phyloP scores from a whole-genome alignment of 306 rosid species.

The Begonia fuchsioides region DNA sequence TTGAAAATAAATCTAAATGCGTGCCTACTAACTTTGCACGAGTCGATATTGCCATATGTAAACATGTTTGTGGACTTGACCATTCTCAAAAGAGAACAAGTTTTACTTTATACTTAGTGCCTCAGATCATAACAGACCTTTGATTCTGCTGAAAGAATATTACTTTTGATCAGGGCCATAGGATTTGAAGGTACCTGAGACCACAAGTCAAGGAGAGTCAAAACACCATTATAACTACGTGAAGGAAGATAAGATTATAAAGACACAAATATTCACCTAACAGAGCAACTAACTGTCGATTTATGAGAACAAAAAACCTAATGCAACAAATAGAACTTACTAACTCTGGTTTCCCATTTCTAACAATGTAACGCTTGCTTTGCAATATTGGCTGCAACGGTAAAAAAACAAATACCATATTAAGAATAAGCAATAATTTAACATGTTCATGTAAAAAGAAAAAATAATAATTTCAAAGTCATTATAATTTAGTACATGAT shows the following conservation, averaged over 20 bases:
- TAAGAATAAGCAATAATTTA: not conserved
- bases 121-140: conserved; percentile 42
- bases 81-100: too few species aligned
- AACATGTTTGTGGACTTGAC: not conserved
- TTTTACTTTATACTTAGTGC: too few species aligned
- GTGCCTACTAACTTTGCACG: not conserved
- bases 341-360: conserved; percentile 68
- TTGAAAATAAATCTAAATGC: not conserved
- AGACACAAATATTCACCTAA: conserved; percentile 1
- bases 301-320: conserved; percentile 1
- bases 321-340: conserved; percentile 26
- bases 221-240: not conserved
- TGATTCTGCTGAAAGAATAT: conserved; percentile 62
- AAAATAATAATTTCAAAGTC: not conserved
- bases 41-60: not conserved
- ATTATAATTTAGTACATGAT: not conserved
- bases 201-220: conserved; percentile 6
- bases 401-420: conserved; percentile 7
- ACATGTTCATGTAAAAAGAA: not conserved
- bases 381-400: conserved; percentile 71
- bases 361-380: conserved; percentile 75
- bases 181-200: conserved; percentile 73
- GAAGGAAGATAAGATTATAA: conserved; percentile 5
- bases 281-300: too few species aligned
- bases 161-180: conserved; percentile 53